Evolutionary conservation across 73 alveolate genomes (phyloP).

Genomic region (Effrenium voratum): DNA sequence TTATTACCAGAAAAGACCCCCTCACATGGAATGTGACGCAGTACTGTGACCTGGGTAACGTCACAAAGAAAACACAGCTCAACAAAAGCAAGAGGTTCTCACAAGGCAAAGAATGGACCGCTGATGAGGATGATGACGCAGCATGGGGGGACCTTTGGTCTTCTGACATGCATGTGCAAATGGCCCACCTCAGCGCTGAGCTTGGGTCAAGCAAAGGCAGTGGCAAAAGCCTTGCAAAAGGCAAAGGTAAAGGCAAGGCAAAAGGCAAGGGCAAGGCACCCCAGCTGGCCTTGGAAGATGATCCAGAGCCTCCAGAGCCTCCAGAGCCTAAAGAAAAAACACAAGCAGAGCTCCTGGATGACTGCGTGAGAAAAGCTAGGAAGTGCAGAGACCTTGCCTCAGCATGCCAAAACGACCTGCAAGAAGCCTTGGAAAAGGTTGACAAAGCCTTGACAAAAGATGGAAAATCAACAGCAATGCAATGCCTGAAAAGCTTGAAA

Average conservation of each 20-base stretch:
- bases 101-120: background rate
- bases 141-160: background rate
- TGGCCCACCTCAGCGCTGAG: background rate
- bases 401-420: background rate
- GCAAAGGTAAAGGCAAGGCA: background rate
- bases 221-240: background rate
- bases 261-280: background rate
- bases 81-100: background rate
- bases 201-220: background rate
- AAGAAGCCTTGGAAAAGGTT: constrained; percentile 1
- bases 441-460: background rate
- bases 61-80: background rate
- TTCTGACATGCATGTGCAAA: background rate
- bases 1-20: background rate
- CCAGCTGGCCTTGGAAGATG: background rate
- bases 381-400: background rate
- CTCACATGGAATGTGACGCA: background rate
- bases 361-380: background rate
- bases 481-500: background rate
- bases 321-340: background rate
- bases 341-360: background rate
- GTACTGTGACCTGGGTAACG: background rate
- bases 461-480: background rate
- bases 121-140: background rate
- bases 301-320: background rate